Evolutionary conservation across 1,284 basidiomycete genomes (phyloP), one percentile per base, ranked within the genome.

Genomic region (Melanopsichium pennsylvanicum): DNA sequence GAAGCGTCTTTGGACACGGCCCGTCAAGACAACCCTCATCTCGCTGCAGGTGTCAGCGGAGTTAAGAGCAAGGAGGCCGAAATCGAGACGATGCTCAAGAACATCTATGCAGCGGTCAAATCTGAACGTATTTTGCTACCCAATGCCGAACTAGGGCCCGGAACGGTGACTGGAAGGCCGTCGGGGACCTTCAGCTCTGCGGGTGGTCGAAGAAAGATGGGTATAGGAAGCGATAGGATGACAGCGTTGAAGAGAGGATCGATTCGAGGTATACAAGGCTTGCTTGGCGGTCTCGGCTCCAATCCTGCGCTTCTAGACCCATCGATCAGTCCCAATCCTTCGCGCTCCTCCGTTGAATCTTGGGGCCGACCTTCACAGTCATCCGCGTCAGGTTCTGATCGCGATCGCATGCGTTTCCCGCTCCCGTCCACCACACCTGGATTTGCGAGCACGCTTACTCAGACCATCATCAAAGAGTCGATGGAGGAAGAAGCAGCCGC

Each of bases 61-160:
- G 16, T 43, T 33, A 68, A 45, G 29, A 42, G 37, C n/a, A 68
- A 42, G 16, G 52, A 68, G 26, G 43, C 41, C 12, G 54, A 68
- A 31, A 48, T 68, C 15, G 64, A 68, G 35, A 27, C 16, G 23
- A 29, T 59, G 41, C 54, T 68, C 5, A 49, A 93, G 89, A 95
- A 98, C 76, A 96, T 98, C 85, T 98, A 94, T 84, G 86, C 86
- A 58, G 89, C 92, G 11, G 89, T 97, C 82, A 93, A 94, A 83
- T 86, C 84, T 38, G 91, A 94, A 70, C 91, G 93, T 72, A 96
- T 98, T 64, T 83, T 95, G 42, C 90, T 96, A 63, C 92, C 93
- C 0, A 80, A 27, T 27, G 57, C 52, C 2, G 73, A 75, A 26
- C 16, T 34, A 2, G 35, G 40, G 10, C 31, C 46, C 5, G 63